Conservation (phyloP, 2,329 filamentous ascomycete species). For the Sclerotinia minor region DNA sequence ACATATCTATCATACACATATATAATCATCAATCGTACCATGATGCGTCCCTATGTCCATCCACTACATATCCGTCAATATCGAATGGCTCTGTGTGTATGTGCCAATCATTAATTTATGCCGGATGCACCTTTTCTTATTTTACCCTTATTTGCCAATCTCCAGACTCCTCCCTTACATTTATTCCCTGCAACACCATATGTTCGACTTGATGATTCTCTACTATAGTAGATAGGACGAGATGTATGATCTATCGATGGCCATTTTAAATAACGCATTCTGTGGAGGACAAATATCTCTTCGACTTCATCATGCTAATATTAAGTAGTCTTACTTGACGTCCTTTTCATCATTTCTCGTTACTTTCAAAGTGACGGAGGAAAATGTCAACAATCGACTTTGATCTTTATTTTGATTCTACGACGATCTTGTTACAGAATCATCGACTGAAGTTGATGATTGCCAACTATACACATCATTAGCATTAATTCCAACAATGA, state of each 20-base stretch:
- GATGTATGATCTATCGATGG: neutral
- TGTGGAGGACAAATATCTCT: neutral
- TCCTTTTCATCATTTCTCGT: neutral
- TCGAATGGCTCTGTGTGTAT: neutral
- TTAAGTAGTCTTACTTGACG: neutral
- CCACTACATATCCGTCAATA: neutral
- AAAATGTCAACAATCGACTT: neutral
- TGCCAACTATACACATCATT: slow-evolving; percentile 26
- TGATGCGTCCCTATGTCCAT: neutral
- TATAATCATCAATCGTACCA: slow-evolving; percentile 14
- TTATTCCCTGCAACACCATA: neutral
- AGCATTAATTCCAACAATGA: slow-evolving; percentile 8
- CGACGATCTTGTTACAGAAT: neutral
- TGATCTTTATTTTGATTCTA: neutral
- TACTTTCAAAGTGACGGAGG: neutral
- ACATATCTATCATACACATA: slow-evolving; percentile 17
- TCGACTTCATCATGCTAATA: slow-evolving; percentile 4
- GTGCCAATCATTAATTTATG: neutral
- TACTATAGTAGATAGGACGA: neutral
- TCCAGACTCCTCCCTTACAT: neutral
- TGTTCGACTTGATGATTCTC: neutral
- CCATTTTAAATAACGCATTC: neutral
- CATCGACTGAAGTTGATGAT: slow-evolving; percentile 30
- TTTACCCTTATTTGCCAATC: neutral
- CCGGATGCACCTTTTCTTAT: neutral